These are phyloP conservation scores for Tuber brumale DNA, from an alignment of 495 filamentous ascomycete genomes.

Conservation along the genomic window DNA sequence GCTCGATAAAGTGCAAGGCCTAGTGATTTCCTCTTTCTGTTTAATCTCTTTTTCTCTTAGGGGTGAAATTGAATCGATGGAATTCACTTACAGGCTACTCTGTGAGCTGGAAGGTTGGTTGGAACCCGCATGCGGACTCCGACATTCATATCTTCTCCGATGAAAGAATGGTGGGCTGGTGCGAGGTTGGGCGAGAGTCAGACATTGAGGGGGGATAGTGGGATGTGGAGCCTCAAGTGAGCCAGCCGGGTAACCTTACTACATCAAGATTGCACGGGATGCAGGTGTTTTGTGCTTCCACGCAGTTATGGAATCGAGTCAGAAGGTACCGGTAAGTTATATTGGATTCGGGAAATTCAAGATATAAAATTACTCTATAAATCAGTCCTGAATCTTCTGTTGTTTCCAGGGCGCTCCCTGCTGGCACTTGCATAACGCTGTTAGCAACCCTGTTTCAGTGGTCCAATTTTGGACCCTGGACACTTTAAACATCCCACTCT, in stretches of 20 bases:
- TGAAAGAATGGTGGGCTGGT: background rate
- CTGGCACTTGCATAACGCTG: background rate
- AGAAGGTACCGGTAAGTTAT: background rate
- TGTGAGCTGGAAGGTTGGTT: slow-evolving; percentile 27
- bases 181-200: background rate
- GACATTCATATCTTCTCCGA: background rate
- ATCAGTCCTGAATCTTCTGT: background rate
- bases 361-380: background rate
- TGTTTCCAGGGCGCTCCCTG: background rate
- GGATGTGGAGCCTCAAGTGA: background rate
- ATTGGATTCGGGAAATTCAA: background rate
- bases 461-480: background rate
- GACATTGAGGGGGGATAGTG: background rate
- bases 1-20: slow-evolving; percentile 38
- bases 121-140: slow-evolving; percentile 6
- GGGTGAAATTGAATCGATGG: background rate
- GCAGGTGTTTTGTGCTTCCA: background rate
- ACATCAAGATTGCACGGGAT: background rate
- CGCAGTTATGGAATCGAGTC: background rate
- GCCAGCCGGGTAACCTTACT: slow-evolving; percentile 1
- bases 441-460: background rate
- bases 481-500: background rate
- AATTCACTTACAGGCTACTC: slow-evolving; percentile 30
- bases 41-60: background rate
- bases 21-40: slow-evolving; percentile 14